Conservation (phyloP, 805 yeast genomes). For the Hanseniaspora opuntiae region DNA sequence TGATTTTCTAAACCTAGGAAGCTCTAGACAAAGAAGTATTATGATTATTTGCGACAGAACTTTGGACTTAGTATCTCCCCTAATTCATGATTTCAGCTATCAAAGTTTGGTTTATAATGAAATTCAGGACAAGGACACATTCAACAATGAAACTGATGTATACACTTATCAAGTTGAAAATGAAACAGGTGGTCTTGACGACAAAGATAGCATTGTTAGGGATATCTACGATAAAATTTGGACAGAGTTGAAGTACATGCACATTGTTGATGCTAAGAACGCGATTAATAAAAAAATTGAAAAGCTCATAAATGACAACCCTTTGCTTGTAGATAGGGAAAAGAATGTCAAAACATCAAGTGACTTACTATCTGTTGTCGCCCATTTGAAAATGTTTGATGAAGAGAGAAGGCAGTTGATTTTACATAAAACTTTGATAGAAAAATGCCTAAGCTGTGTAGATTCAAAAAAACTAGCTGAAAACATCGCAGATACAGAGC, state of each 20-base stretch:
- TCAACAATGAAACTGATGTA: slow-evolving; percentile 30
- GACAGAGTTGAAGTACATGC: slow-evolving; percentile 56
- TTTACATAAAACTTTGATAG: slow-evolving; percentile 47
- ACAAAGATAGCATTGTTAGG: slow-evolving; percentile 36
- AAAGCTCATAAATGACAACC: slow-evolving; percentile 57
- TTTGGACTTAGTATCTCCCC: slow-evolving; percentile 67
- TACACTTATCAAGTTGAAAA: slow-evolving; percentile 45
- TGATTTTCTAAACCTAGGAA: slow-evolving; percentile 45
- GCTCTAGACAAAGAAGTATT: slow-evolving; percentile 53
- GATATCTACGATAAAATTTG: slow-evolving; percentile 54
- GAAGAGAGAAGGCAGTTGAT: slow-evolving; percentile 50
- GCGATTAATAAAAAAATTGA: slow-evolving; percentile 43
- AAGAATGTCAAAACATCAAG: slow-evolving; percentile 46
- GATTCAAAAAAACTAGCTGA: slow-evolving; percentile 49
- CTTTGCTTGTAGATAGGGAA: slow-evolving; percentile 56
- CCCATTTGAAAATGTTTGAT: slow-evolving; percentile 53
- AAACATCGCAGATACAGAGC: slow-evolving; percentile 67
- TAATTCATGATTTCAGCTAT: slow-evolving; percentile 79
- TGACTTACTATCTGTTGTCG: slow-evolving; percentile 64
- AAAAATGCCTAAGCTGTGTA: slow-evolving; percentile 49
- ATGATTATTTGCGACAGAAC: slow-evolving; percentile 72
- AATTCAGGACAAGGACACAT: slow-evolving; percentile 25
- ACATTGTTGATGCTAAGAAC: slow-evolving; percentile 62
- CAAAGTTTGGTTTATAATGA: slow-evolving; percentile 86
- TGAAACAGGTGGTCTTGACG: slow-evolving; percentile 35